A percentile compares a stretch with the other conserved stretches of the same genome.
Conservation (phyloP, 306 rosid genomes). For the Biancaea sappan region DNA sequence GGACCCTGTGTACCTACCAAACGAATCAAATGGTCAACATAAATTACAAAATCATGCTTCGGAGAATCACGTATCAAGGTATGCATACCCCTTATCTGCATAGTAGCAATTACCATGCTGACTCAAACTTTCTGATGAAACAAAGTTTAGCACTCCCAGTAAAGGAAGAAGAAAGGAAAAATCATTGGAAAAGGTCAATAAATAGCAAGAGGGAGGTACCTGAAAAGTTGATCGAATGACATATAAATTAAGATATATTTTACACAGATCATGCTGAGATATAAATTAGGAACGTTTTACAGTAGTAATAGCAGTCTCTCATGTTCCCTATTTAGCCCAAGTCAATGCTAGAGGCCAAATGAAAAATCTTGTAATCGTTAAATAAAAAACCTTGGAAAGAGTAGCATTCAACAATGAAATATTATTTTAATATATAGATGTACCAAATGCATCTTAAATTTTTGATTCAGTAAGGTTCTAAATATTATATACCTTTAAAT, state of each 20-base stretch:
- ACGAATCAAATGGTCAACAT: slow-evolving; percentile 92
- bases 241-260: slow-evolving; percentile 92
- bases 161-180: neutral
- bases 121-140: slow-evolving; percentile 6
- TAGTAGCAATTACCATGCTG: slow-evolving; percentile 19
- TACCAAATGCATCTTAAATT: too few species aligned
- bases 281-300: too few species aligned
- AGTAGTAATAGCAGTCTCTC: too few species aligned
- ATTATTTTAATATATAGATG: too few species aligned
- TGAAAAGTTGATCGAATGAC: slow-evolving; percentile 96
- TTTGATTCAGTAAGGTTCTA: too few species aligned
- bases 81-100: slow-evolving; percentile 99
- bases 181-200: slow-evolving; percentile 18
- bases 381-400: too few species aligned
- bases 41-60: slow-evolving; percentile 96
- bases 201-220: slow-evolving; percentile 46
- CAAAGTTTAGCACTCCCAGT: slow-evolving; percentile 17
- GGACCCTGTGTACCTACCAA: slow-evolving; percentile 58
- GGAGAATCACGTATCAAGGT: slow-evolving; percentile 95
- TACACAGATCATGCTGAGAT: slow-evolving; percentile 99
- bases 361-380: too few species aligned
- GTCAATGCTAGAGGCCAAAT: too few species aligned
- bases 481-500: too few species aligned
- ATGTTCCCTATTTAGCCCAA: too few species aligned
- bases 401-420: too few species aligned